These are phyloP conservation scores for Chaetomidium leptoderma DNA, from an alignment of 495 filamentous ascomycete genomes.

Conservation along the genomic window DNA sequence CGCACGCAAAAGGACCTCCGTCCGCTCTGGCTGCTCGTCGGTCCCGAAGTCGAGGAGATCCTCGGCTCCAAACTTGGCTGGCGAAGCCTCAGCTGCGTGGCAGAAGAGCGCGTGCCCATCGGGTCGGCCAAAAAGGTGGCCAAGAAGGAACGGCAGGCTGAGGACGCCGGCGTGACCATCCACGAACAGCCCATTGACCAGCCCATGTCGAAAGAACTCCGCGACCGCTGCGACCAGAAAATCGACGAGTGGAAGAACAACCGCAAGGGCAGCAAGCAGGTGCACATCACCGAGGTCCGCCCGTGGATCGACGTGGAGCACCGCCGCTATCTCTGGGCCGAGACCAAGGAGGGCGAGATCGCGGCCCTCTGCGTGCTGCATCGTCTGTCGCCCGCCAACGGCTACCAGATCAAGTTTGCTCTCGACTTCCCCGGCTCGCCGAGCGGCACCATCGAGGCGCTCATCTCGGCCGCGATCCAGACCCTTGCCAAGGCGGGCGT, in stretches of 20 bases:
- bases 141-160: slow-evolving; percentile 61
- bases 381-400: slow-evolving; percentile 67
- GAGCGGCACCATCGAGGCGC: slow-evolving; percentile 72
- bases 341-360: slow-evolving; percentile 61
- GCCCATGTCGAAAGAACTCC: slow-evolving; percentile 57
- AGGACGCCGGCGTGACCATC: slow-evolving; percentile 73
- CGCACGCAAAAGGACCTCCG: slow-evolving; percentile 66
- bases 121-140: slow-evolving; percentile 63
- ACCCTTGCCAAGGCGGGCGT: slow-evolving; percentile 58
- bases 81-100: slow-evolving; percentile 77
- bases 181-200: slow-evolving; percentile 58
- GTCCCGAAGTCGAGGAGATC: slow-evolving; percentile 63
- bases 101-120: slow-evolving; percentile 74
- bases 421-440: slow-evolving; percentile 79
- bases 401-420: slow-evolving; percentile 84
- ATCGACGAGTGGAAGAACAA: slow-evolving; percentile 72
- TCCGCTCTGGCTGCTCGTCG: slow-evolving; percentile 77
- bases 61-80: slow-evolving; percentile 72
- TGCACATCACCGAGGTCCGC: slow-evolving; percentile 77
- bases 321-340: slow-evolving; percentile 75
- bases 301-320: slow-evolving; percentile 76
- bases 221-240: slow-evolving; percentile 60
- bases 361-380: slow-evolving; percentile 69
- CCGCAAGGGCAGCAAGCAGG: slow-evolving; percentile 71
- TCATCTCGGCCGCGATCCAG: slow-evolving; percentile 74